Evolutionary conservation across 768 basidiomycete genomes (phyloP), one percentile per base, ranked within the genome.

Genomic region (Lactarius trivialis): DNA sequence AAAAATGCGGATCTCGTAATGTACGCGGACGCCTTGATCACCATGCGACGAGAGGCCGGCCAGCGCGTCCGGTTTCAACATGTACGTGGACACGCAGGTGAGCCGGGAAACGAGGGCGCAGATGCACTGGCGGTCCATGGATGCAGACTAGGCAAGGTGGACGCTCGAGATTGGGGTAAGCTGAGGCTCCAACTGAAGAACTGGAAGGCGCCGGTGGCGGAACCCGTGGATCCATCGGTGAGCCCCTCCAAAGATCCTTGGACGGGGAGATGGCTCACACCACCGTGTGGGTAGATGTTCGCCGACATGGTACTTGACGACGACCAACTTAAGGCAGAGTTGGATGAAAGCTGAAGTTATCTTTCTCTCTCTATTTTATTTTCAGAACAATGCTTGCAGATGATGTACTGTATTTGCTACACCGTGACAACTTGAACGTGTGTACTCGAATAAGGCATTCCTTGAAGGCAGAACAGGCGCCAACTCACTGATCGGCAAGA

Each of bases 61-160:
- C 87, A 88, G 64, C 73, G 71, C 33, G 81, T 95, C 49, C 49
- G 60, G 39, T 78, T 96, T 53, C 75, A 83, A 66, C 81, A 93
- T 68, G 91, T 98, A 60, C 80, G 83, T 60, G 95, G 87, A 0
- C 95, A 97, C 69, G 77, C 76, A 11, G 93, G 93, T 0, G 77
- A 83, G 32, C 75, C 74, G 57, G 95, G 95, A 1, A 98, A 98
- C 70, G 94, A 98, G 57, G 86, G 82, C 48, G 95, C 95, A 3
- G 95, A 98, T 71, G 68, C 64, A 15, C 79, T 86, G 60, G 92
- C 92, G 4, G 86, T 83, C 60, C 34, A 73, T 6, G 92, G 92
- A 3, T 72, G 79, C 11, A 66, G 69, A 11, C 61, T 77, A 56
- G 75, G 78, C 0, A 61, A 48, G 19, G 61, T 75, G 1, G 68